Evolutionary conservation across 192 early-diverging fungal species (phyloP), one percentile per base, ranked within the genome.

Genomic region (Chytriomyces hyalinus): DNA sequence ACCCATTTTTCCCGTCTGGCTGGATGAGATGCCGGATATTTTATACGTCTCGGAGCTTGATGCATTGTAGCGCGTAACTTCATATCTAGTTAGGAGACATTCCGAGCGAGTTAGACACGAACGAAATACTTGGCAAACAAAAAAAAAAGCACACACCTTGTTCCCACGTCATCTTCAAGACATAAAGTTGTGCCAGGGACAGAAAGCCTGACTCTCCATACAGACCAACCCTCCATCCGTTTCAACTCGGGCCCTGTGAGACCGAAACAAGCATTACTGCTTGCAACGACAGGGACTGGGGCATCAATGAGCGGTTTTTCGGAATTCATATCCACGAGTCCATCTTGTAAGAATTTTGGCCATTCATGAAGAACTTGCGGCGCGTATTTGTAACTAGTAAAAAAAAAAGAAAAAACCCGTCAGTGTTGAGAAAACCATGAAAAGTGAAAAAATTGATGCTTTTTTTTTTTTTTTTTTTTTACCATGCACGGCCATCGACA

Each of bases 401-500:
- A 13, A 1, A 71, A 65, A 63, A 1, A 49, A 67, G 60, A 20
- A 65, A 36, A 36, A 2, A 36, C 28, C 28, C 28, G 36, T 36
- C 4, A 1, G 0, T 36, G 36, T 36, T 45, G 53, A 5, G 22
- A 63, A 28, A 2, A 26, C 26, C 67, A n/a, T 36, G 36, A 36
- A 36, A 36, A 36, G 36, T 36, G 36, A 36, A 36, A 36, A 36
- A 36, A 36, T 36, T 36, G 36, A 36, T 0, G 0, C 0, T 3
- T 36, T 3, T 26, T 26, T 26, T 26, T 26, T 26, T 26, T 26
- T 26, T 26, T 26, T 26, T 26, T 26, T 26, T 75, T 49, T 81
- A 91, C 88, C 90, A 90, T 62, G 88, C 84, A 53, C 85, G 83
- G 2, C 87, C 87, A 49, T 88, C 84, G 24, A 68, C 67, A 13